Evolutionary conservation across 2,329 filamentous ascomycete genomes (phyloP).

Genomic region (Dendryphion nanum): DNA sequence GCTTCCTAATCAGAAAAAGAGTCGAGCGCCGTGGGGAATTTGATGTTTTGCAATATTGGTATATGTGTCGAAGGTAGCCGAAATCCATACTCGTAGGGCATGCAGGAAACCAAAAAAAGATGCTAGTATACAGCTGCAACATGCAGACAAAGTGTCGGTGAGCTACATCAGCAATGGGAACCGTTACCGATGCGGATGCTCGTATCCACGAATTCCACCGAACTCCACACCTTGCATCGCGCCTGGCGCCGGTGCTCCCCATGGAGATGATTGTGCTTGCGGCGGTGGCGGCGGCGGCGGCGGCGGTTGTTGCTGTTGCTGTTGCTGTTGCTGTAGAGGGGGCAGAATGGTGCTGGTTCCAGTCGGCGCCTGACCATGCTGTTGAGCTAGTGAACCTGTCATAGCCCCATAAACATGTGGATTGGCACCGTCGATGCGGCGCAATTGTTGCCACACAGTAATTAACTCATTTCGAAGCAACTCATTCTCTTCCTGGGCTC

Average conservation of each 20-base stretch:
- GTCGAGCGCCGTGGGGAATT: too few relatives aligned
- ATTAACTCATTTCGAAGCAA: slow-evolving; percentile 47
- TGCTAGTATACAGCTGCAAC: slow-evolving; percentile 18
- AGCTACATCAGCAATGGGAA: too few relatives aligned
- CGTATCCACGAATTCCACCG: slow-evolving; percentile 37
- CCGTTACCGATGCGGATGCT: slow-evolving; percentile 34
- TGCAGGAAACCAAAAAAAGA: too few relatives aligned
- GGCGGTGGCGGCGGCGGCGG: slow-evolving; percentile 12
- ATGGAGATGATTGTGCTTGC: slow-evolving; percentile 34
- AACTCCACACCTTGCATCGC: slow-evolving; percentile 54
- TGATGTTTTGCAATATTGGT: slow-evolving; percentile 1
- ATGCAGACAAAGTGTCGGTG: too few relatives aligned
- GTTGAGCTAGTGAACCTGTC: slow-evolving; percentile 44
- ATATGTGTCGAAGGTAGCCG: background rate
- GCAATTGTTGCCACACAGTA: slow-evolving; percentile 47
- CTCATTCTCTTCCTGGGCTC: slow-evolving; percentile 48
- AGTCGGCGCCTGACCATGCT: slow-evolving; percentile 30
- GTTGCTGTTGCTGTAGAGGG: slow-evolving; percentile 38
- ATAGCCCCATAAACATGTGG: slow-evolving; percentile 50
- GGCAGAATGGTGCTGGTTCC: slow-evolving; percentile 33
- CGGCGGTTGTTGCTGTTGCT: slow-evolving; percentile 12
- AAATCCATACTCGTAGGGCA: background rate
- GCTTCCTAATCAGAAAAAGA: too few relatives aligned
- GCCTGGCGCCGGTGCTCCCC: slow-evolving; percentile 28
- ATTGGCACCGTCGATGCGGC: slow-evolving; percentile 45